Conservation (phyloP, 768 basidiomycete genomes). For the Suillus subalutaceus region DNA sequence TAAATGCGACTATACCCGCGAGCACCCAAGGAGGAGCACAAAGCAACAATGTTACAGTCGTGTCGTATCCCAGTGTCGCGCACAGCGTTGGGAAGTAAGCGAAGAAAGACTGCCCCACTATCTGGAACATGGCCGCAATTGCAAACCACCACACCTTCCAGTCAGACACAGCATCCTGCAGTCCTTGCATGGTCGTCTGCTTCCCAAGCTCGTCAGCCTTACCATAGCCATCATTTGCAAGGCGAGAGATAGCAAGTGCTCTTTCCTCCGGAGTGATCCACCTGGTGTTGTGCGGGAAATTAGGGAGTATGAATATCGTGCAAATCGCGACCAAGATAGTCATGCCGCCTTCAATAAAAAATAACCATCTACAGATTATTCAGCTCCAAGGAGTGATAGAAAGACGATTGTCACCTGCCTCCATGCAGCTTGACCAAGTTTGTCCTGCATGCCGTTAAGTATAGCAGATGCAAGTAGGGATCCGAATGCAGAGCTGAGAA, state of each 20-base stretch:
- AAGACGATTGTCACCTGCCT: conserved; percentile 25
- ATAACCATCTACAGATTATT: conserved; percentile 20
- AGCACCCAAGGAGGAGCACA: conserved; percentile 1
- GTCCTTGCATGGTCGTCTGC: conserved; percentile 41
- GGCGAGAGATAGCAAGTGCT: conserved; percentile 32
- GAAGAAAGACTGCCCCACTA: neutral
- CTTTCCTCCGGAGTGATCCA: conserved; percentile 36
- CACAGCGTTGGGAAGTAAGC: conserved; percentile 1
- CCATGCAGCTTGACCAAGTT: conserved; percentile 43
- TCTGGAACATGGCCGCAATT: conserved; percentile 41
- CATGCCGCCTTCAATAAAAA: conserved; percentile 33
- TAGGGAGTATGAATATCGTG: conserved; percentile 39
- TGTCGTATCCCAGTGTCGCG: neutral
- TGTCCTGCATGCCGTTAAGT: conserved; percentile 43
- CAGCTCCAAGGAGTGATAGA: neutral
- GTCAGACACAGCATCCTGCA: conserved; percentile 63
- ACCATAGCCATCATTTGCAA: conserved; percentile 45
- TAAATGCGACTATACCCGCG: neutral
- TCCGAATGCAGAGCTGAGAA: conserved; percentile 50
- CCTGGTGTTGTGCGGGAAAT: conserved; percentile 36
- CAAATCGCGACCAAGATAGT: conserved; percentile 38
- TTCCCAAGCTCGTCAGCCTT: conserved; percentile 43
- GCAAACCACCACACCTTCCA: conserved; percentile 85
- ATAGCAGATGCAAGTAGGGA: conserved; percentile 47
- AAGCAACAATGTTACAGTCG: neutral